These are phyloP conservation scores for Gastrodia elata DNA, from an alignment of 106 monocot species.

Conservation along the genomic window DNA sequence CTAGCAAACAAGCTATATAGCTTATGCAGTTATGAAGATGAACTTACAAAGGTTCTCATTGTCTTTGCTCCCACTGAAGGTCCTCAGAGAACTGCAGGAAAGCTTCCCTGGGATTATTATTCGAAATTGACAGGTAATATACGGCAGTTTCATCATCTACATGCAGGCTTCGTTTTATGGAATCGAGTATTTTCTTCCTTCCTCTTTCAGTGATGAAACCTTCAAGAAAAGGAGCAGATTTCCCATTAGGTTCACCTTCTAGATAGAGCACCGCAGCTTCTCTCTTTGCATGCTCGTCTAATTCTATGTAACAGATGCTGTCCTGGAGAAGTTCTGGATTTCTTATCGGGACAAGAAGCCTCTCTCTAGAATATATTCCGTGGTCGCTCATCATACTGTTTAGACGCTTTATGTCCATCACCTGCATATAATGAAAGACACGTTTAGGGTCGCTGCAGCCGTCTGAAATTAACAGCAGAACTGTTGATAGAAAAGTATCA, in stretches of 20 bases:
- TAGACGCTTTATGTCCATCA: conserved; percentile 80
- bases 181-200: conserved; percentile 3
- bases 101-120: conserved; percentile 75
- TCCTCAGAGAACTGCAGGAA: conserved; percentile 64
- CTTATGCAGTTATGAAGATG: neutral
- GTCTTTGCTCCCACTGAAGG: conserved; percentile 54
- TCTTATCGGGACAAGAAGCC: conserved; percentile 74
- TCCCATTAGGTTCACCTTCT: conserved; percentile 10
- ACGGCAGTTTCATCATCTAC: conserved; percentile 59
- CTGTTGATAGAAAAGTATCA: too few species aligned
- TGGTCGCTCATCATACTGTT: conserved; percentile 99
- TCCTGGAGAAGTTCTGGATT: conserved; percentile 44
- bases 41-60: neutral
- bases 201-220: conserved; percentile 2
- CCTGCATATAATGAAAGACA: conserved; percentile 24
- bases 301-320: conserved; percentile 72
- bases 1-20: neutral
- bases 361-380: conserved; percentile 81
- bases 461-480: too few species aligned
- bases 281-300: conserved; percentile 70
- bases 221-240: neutral
- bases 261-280: conserved; percentile 88
- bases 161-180: conserved; percentile 4
- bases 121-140: conserved; percentile 71
- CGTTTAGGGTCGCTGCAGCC: too few species aligned